phyloP scores from a whole-genome alignment of 768 basidiomycete genomes.

The Pleurotus eryngii region DNA sequence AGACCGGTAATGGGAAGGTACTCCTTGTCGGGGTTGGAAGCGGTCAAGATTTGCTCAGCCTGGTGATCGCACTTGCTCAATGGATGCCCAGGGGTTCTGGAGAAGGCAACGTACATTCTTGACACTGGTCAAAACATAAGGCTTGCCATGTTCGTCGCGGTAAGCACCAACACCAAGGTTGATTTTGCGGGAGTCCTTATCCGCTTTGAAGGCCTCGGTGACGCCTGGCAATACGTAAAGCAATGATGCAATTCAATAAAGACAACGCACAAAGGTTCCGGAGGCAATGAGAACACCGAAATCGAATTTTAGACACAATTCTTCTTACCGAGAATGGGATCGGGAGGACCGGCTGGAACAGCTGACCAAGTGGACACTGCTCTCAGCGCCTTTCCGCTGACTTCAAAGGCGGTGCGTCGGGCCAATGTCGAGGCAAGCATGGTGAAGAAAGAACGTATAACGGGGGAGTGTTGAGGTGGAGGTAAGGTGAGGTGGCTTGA shows the following conservation, averaged over 20 bases:
- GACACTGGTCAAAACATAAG: constrained; percentile 87
- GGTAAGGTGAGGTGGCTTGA: constrained; percentile 3
- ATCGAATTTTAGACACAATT: not conserved
- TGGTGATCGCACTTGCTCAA: constrained; percentile 22
- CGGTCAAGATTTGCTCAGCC: constrained; percentile 74
- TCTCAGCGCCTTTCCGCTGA: constrained; percentile 34
- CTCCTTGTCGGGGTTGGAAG: constrained; percentile 82
- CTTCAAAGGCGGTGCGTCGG: constrained; percentile 45
- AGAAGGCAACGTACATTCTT: constrained; percentile 56
- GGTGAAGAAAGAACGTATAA: constrained; percentile 14
- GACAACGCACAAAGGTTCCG: constrained; percentile 11
- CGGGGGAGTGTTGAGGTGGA: constrained; percentile 21
- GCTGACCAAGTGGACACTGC: constrained; percentile 74
- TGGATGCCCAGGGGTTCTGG: constrained; percentile 9
- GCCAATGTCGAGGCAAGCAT: constrained; percentile 50
- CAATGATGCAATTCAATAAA: constrained; percentile 6
- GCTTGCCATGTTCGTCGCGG: constrained; percentile 92
- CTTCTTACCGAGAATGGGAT: constrained; percentile 81
- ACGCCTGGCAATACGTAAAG: constrained; percentile 51
- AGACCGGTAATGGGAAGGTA: constrained; percentile 96
- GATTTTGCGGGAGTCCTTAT: constrained; percentile 89
- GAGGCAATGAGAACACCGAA: constrained; percentile 4
- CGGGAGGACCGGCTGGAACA: constrained; percentile 86
- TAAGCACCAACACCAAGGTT: constrained; percentile 98
- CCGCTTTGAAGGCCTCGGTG: constrained; percentile 95